Evolutionary conservation across 2,329 filamentous ascomycete species (phyloP), one percentile per base, ranked within the genome.

Genomic region (Cadophora sp.): DNA sequence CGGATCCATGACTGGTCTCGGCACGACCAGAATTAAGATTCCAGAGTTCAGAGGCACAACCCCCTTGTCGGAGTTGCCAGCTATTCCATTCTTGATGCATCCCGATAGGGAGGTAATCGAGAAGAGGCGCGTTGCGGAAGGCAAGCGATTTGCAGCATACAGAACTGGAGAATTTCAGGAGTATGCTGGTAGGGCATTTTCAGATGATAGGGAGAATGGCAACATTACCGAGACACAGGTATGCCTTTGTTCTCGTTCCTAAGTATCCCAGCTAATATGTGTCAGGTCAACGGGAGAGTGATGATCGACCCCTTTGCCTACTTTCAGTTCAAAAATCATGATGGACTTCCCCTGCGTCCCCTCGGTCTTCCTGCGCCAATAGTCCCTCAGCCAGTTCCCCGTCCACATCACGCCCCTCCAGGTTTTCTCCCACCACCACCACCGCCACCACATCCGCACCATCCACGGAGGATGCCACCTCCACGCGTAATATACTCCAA

Each of bases 231-330:
- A 64, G 29, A 64, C 50, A 56, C 64, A 66, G 48, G 64, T 85
- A 82, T 31, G 46, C 16, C 8, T 68, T 59, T 11, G 1, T 27
- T 9, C 31, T 24, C 22, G 1, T 5, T 22, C 2, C 22, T 14
- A n/a, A 29, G 12, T 3, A 43, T 24, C 3, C 2, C 22, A 14
- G 3, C 22, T 43, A 64, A 55, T 29, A 4, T n/a, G 9, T 16
- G 7, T 29, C n/a, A 64, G 61, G 65, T 97, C 77, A 92, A 93
- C 69, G 91, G 93, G 19, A 89, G 93, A 22, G 85, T 97, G 69
- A 97, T 97, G 93, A 84, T 97, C 22, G 94, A 97, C 75, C 88
- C 92, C 24, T 67, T 68, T 70, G 58, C 68, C 61, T 62, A 72
- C 69, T 65, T 77, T 74, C 66, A 70, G 67, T 66, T 73, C 72